Conservation (phyloP, 768 basidiomycete genomes). For the Amanita exitialis region DNA sequence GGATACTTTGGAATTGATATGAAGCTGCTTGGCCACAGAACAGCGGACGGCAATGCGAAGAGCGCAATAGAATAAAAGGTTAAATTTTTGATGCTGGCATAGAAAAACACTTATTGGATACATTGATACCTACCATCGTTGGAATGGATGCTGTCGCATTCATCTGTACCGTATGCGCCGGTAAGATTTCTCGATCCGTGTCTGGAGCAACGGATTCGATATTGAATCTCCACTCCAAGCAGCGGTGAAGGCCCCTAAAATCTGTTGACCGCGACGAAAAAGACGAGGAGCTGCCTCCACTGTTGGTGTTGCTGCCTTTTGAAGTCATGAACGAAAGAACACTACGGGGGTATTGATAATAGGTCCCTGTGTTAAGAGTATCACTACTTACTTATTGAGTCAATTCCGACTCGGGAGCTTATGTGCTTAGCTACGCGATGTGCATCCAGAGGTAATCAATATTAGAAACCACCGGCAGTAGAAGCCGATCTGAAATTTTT, state of each 20-base stretch:
- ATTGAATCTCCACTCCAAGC: conserved; percentile 2
- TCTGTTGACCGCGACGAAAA: background rate
- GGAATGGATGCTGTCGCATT: background rate
- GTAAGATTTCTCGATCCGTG: background rate
- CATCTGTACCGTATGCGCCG: background rate
- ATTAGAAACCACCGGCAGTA: background rate
- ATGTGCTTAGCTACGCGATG: background rate
- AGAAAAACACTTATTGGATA: background rate
- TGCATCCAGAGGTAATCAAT: background rate
- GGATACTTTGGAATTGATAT: conserved; percentile 3
- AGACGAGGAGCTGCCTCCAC: background rate
- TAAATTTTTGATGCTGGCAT: background rate
- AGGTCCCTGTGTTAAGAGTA: background rate
- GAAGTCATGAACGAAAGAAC: background rate
- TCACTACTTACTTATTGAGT: background rate
- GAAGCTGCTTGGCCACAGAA: background rate
- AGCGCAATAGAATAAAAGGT: background rate
- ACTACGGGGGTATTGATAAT: background rate
- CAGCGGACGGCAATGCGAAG: background rate
- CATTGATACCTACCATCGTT: background rate
- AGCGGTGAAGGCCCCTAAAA: background rate
- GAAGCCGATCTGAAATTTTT: background rate
- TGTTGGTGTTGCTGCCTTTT: background rate
- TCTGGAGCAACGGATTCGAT: background rate
- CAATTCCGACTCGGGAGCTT: conserved; percentile 5